Evolutionary conservation across 2,329 filamentous ascomycete genomes (phyloP), one percentile per base, ranked within the genome.

Genomic region (Aspergillus neotritici): DNA sequence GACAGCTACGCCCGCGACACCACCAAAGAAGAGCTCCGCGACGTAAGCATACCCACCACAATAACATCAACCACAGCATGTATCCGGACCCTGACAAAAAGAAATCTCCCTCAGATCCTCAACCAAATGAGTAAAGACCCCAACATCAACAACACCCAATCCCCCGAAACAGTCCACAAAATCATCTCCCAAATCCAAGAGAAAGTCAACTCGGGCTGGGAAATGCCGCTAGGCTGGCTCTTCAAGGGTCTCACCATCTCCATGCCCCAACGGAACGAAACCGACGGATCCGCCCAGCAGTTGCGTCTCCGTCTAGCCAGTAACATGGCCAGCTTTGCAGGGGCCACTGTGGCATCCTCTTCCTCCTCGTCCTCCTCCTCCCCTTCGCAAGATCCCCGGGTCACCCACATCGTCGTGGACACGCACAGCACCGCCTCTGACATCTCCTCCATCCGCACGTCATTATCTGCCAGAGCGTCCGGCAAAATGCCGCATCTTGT

Each of bases 1-100:
- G 93, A 98, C 62, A 90, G 88, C 58, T 97, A 87, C 64, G 77
- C 82, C 1, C 75, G 90, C 4, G 82, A 94, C 54, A 69, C 84
- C 7, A 74, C 72, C 1, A 54, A 77, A 0, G 75, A 80, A 2
- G 86, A 91, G 55, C 73, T 95, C 37, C 71, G 64, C 42, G 64
- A 50, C 39, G 60, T 68, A 57, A 32, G 54, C 7, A 7, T 65
- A 5, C 43, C 57, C 31, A 8, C 7, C n/a, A 12, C 4, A 7
- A 30, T 9, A 25, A 25, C 21, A 25, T 9, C 21, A 25, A 25
- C 5, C 2, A 3, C 21, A 25, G 5, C 21, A 25, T 25, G 7
- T 9, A 25, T 25, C 21, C 21, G 9, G 21, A 25, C 6, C 6
- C 21, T 25, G 9, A 25, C 21, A 8, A 25, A 21, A 6, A 2